Evolutionary conservation across 305 asterid species (phyloP).

Genomic region (Stenogyne calaminthoides): DNA sequence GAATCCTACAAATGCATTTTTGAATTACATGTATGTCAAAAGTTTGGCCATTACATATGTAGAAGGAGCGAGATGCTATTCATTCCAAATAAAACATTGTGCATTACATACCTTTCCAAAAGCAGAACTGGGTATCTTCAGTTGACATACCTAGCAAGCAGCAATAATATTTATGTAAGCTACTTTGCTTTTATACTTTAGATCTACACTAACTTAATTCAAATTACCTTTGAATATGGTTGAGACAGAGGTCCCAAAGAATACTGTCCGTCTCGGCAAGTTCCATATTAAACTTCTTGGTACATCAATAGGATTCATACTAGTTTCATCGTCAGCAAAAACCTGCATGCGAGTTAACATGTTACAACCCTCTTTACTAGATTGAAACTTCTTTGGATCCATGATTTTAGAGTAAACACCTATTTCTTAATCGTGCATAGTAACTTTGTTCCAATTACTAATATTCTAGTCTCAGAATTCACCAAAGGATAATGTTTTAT

Average conservation of each 20-base stretch:
- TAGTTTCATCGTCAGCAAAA: slow-evolving; percentile 79
- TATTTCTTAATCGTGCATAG: not conserved
- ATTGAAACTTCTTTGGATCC: slow-evolving; percentile 12
- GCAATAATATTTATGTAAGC: slow-evolving; percentile 22
- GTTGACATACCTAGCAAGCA: slow-evolving; percentile 71
- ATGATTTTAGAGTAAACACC: not conserved
- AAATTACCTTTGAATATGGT: slow-evolving; percentile 77
- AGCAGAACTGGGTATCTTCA: slow-evolving; percentile 70
- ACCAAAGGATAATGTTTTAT: not conserved
- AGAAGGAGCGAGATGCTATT: not conserved
- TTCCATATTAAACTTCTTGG: slow-evolving; percentile 78
- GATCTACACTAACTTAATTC: slow-evolving; percentile 29
- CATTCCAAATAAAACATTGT: slow-evolving; percentile 12
- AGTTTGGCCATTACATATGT: not conserved
- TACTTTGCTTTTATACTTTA: slow-evolving; percentile 31
- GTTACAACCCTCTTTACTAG: slow-evolving; percentile 9
- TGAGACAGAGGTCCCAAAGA: slow-evolving; percentile 89
- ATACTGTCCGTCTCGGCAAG: slow-evolving; percentile 76
- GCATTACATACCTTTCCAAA: slow-evolving; percentile 79
- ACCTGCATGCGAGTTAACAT: slow-evolving; percentile 46
- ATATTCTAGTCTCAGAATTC: not conserved
- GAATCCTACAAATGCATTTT: slow-evolving; percentile 58
- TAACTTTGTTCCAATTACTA: not conserved
- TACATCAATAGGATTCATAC: slow-evolving; percentile 64
- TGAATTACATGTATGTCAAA: not conserved